phyloP scores from a whole-genome alignment of 345 rosid species.

The Viola odorata region DNA sequence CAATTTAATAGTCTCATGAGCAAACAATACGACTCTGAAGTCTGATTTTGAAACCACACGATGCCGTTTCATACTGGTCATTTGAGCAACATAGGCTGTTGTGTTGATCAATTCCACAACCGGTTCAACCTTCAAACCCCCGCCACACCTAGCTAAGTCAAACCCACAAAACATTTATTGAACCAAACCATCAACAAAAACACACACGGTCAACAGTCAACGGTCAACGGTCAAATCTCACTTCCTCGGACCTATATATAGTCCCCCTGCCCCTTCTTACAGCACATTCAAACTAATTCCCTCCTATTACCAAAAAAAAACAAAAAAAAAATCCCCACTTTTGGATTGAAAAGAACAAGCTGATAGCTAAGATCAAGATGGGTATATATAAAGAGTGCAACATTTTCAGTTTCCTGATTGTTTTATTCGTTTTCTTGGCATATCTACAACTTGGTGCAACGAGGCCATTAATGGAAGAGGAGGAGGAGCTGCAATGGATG shows the following conservation, averaged over 20 bases:
- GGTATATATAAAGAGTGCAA: neutral
- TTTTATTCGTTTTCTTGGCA: constrained; percentile 6
- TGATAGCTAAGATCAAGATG: constrained; percentile 1
- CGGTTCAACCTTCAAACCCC: constrained; percentile 3
- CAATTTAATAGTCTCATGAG: too few relatives aligned
- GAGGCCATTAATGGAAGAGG: constrained; percentile 9
- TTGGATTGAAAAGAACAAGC: neutral
- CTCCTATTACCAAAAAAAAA: neutral
- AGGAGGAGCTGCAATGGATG: neutral
- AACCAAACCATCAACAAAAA: neutral
- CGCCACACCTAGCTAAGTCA: neutral
- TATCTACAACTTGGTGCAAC: constrained; percentile 9
- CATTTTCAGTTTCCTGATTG: neutral
- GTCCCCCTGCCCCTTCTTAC: neutral
- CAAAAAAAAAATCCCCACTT: neutral
- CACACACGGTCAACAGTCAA: neutral
- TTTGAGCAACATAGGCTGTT: too few relatives aligned
- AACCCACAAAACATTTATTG: neutral
- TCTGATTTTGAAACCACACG: too few relatives aligned
- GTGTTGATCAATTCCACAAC: neutral
- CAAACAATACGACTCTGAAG: too few relatives aligned
- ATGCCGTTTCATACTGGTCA: too few relatives aligned
- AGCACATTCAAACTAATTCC: neutral
- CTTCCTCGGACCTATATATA: neutral
- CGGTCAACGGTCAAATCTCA: neutral